Evolutionary conservation across 163 green algal species (phyloP).

Genomic region (Chloromonas sp.): DNA sequence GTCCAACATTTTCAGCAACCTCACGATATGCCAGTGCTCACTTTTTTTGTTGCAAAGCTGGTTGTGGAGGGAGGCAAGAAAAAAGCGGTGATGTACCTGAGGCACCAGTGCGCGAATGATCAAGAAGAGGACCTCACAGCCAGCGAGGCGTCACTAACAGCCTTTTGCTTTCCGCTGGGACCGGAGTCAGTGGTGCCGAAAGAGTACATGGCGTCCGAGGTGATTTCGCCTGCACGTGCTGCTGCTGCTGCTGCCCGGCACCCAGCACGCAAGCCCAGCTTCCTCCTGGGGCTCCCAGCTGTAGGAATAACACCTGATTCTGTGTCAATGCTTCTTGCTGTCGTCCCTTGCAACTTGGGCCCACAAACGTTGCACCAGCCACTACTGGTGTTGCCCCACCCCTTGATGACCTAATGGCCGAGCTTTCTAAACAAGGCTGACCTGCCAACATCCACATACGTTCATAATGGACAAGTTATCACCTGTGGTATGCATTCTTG

Average conservation of each 20-base stretch:
- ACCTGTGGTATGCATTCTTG: neutral
- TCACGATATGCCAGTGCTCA: neutral
- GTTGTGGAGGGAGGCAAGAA: too few species aligned
- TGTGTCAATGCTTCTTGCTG: too few species aligned
- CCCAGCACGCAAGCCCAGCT: neutral
- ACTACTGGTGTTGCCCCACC: too few species aligned
- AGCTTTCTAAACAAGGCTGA: too few species aligned
- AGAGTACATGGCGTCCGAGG: slow-evolving; percentile 53
- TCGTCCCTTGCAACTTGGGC: too few species aligned
- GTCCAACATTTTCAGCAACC: too few species aligned
- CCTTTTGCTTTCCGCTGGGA: slow-evolving; percentile 64
- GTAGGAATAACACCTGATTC: too few species aligned
- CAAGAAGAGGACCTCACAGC: neutral
- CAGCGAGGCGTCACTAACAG: slow-evolving; percentile 10
- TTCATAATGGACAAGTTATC: too few species aligned
- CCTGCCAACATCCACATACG: too few species aligned
- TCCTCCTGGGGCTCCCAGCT: neutral
- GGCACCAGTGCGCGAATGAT: neutral
- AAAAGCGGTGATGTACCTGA: slow-evolving; percentile 8
- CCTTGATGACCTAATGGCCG: too few species aligned
- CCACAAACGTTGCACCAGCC: too few species aligned
- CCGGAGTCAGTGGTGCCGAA: slow-evolving; percentile 40
- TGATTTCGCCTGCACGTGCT: slow-evolving; percentile 1
- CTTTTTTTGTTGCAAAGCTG: slow-evolving; percentile 8
- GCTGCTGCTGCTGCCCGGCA: neutral